These are phyloP conservation scores for Leishmania tropica DNA, from an alignment of 208 protist genomes.

Conservation along the genomic window DNA sequence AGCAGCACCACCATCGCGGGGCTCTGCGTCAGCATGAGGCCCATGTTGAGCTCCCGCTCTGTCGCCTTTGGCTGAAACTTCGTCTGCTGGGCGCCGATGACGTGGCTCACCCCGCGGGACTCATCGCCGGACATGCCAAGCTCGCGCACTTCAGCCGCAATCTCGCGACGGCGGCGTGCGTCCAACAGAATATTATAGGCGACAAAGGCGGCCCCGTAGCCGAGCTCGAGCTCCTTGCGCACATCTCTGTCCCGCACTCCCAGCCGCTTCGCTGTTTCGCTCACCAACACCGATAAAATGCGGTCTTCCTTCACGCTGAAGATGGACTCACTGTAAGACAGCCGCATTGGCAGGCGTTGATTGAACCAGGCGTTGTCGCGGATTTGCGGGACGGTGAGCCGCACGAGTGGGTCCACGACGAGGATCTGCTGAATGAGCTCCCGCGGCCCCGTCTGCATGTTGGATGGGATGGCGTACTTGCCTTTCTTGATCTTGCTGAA, in stretches of 20 bases:
- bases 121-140: constrained; percentile 35
- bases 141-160: constrained; percentile 63
- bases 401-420: constrained; percentile 87
- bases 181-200: constrained; percentile 90
- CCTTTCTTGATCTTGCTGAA: constrained; percentile 94
- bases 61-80: constrained; percentile 63
- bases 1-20: constrained; percentile 87
- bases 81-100: constrained; percentile 22
- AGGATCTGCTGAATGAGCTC: constrained; percentile 91
- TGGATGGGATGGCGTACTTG: constrained; percentile 76
- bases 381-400: constrained; percentile 91
- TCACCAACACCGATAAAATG: constrained; percentile 69
- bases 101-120: constrained; percentile 18
- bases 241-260: constrained; percentile 72
- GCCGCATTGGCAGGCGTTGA: constrained; percentile 74
- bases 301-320: constrained; percentile 70
- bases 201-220: constrained; percentile 63
- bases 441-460: constrained; percentile 53
- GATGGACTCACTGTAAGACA: constrained; percentile 78
- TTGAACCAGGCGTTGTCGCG: constrained; percentile 92
- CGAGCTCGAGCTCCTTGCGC: constrained; percentile 59
- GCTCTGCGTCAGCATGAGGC: constrained; percentile 85
- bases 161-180: constrained; percentile 61
- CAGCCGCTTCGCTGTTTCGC: constrained; percentile 59
- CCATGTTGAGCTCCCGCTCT: constrained; percentile 86